phyloP scores from a whole-genome alignment of 2,329 filamentous ascomycete genomes.

The Berkeleyomyces rouxiae region DNA sequence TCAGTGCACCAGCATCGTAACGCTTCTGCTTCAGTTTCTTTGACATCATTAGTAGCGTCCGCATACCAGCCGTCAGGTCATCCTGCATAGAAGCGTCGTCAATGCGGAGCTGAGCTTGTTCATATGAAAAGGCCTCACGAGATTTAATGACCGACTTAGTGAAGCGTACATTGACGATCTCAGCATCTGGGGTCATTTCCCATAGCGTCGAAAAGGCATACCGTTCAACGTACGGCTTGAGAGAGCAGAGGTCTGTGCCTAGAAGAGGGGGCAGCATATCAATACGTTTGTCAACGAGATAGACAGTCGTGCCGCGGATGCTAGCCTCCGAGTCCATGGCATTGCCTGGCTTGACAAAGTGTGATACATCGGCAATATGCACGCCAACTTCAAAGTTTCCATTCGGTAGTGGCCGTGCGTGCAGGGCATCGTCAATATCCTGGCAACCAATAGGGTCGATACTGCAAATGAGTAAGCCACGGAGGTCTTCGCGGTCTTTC shows the following conservation, averaged over 20 bases:
- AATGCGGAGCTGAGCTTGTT: conserved; percentile 84
- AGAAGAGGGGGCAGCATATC: conserved; percentile 97
- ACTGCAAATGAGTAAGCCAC: conserved; percentile 80
- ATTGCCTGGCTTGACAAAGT: conserved; percentile 94
- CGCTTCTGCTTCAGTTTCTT: conserved; percentile 89
- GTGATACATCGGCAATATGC: conserved; percentile 97
- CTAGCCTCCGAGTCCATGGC: conserved; percentile 95
- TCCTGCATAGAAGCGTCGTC: conserved; percentile 79
- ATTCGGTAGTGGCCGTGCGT: conserved; percentile 69
- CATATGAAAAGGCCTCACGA: conserved; percentile 92
- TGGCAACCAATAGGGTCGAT: conserved; percentile 94
- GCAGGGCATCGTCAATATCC: conserved; percentile 94
- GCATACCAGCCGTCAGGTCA: conserved; percentile 78
- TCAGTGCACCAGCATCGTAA: conserved; percentile 88
- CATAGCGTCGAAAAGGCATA: conserved; percentile 74
- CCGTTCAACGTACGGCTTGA: conserved; percentile 95
- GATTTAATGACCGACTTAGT: conserved; percentile 97
- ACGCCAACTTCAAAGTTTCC: conserved; percentile 94
- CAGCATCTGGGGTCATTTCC: conserved; percentile 74
- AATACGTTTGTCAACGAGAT: conserved; percentile 95
- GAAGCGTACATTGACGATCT: conserved; percentile 72
- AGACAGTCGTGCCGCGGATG: conserved; percentile 87
- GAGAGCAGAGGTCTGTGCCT: conserved; percentile 86
- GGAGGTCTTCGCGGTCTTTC: conserved; percentile 68
- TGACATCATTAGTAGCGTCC: conserved; percentile 70